These are phyloP conservation scores for Acanthamoeba royreba DNA, from an alignment of 208 protist species.

Conservation along the genomic window DNA sequence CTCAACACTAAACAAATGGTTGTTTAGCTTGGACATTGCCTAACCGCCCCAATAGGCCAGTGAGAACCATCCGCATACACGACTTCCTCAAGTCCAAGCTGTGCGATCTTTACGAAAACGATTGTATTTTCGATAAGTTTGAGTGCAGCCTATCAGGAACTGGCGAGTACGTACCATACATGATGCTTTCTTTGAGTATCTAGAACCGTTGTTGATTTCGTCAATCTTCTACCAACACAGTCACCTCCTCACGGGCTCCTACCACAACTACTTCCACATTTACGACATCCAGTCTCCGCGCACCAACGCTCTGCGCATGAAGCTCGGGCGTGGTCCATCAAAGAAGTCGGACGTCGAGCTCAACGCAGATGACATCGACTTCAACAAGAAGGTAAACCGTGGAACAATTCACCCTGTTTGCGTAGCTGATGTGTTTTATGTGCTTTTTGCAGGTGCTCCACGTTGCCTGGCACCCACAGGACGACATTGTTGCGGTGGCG, in stretches of 20 bases:
- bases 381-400: slow-evolving; percentile 71
- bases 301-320: slow-evolving; percentile 51
- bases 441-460: slow-evolving; percentile 51
- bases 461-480: slow-evolving; percentile 79
- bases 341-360: slow-evolving; percentile 61
- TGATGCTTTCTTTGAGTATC: background rate
- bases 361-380: slow-evolving; percentile 76
- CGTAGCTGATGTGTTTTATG: background rate
- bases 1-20: slow-evolving; percentile 50
- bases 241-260: slow-evolving; percentile 83
- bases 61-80: slow-evolving; percentile 83
- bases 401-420: slow-evolving; percentile 12
- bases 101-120: slow-evolving; percentile 89
- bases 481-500: slow-evolving; percentile 81
- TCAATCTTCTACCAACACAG: background rate
- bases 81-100: slow-evolving; percentile 84
- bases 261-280: slow-evolving; percentile 86
- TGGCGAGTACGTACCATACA: slow-evolving; percentile 26
- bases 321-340: slow-evolving; percentile 31
- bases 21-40: background rate
- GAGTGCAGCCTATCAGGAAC: slow-evolving; percentile 80
- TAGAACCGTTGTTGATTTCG: background rate
- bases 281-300: slow-evolving; percentile 80
- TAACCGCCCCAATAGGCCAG: slow-evolving; percentile 54
- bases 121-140: slow-evolving; percentile 92